Percentiles rank a stretch among this genome's conserved stretches.
phyloP scores from a whole-genome alignment of 1,284 basidiomycete species.

The Hemileia vastatrix region DNA sequence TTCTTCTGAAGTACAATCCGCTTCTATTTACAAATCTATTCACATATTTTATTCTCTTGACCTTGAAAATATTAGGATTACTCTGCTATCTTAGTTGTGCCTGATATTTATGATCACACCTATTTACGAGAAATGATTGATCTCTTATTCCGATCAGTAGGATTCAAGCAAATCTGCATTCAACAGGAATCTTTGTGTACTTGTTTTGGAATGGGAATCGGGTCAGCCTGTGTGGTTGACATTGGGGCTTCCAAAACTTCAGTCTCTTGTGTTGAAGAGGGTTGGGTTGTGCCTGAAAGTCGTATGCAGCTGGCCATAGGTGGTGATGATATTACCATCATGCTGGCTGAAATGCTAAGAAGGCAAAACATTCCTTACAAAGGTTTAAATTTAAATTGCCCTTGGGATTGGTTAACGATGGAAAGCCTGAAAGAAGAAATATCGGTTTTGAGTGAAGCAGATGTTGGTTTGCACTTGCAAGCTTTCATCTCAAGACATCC shows the following conservation, averaged over 20 bases:
- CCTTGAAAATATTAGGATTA: conserved; percentile 54
- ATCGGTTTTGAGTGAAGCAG: conserved; percentile 72
- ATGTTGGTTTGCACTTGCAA: conserved; percentile 76
- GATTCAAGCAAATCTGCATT: conserved; percentile 79
- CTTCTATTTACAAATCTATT: background rate
- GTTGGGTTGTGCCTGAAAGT: conserved; percentile 75
- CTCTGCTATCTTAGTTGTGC: conserved; percentile 79
- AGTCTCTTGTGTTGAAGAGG: conserved; percentile 92
- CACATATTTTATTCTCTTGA: no score
- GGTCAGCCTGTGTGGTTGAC: conserved; percentile 88
- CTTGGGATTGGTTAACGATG: conserved; percentile 78
- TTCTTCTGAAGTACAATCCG: background rate
- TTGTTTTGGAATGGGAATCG: conserved; percentile 89
- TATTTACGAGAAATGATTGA: conserved; percentile 73
- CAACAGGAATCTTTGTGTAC: conserved; percentile 92
- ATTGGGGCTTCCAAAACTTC: conserved; percentile 76
- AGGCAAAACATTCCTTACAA: conserved; percentile 80
- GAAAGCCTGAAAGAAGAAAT: conserved; percentile 74
- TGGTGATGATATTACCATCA: conserved; percentile 84
- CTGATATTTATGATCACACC: conserved; percentile 75
- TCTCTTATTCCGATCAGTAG: conserved; percentile 67
- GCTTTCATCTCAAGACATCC: conserved; percentile 78
- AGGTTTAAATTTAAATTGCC: conserved; percentile 62
- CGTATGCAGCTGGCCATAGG: conserved; percentile 78
- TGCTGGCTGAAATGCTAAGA: conserved; percentile 68